phyloP scores from a whole-genome alignment of 2,329 filamentous ascomycete species.

The Aspergillus sojae region DNA sequence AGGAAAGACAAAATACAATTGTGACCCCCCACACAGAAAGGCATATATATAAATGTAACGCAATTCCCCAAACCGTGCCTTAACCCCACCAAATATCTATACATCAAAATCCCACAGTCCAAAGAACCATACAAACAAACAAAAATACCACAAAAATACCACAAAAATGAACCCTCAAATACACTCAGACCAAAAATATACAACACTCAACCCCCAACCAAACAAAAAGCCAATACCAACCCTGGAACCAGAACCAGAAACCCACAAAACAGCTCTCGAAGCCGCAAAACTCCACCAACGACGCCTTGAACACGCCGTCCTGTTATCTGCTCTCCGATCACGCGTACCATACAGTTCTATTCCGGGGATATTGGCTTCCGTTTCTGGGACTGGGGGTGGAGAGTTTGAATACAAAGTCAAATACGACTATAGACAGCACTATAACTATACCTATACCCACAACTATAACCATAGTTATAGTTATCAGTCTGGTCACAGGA shows the following conservation, averaged over 20 bases:
- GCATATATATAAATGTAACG: neutral
- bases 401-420: too few relatives aligned
- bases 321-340: conserved; percentile 10
- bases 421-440: neutral
- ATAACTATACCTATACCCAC: neutral
- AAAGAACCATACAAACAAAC: neutral
- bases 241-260: neutral
- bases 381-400: neutral
- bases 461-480: neutral
- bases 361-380: conserved; percentile 5
- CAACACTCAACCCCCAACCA: neutral
- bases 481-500: too few relatives aligned
- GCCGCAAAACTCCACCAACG: conserved; percentile 12
- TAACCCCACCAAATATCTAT: neutral
- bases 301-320: conserved; percentile 11
- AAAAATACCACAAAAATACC: neutral
- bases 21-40: neutral
- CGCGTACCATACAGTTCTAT: conserved; percentile 1
- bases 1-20: too few relatives aligned
- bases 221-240: neutral
- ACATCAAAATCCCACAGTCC: neutral
- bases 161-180: too few relatives aligned
- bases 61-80: neutral
- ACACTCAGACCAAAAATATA: too few relatives aligned
- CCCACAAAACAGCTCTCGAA: conserved; percentile 12